phyloP scores from a whole-genome alignment of 2,329 filamentous ascomycete genomes.

The Akanthomyces dipterigenus region DNA sequence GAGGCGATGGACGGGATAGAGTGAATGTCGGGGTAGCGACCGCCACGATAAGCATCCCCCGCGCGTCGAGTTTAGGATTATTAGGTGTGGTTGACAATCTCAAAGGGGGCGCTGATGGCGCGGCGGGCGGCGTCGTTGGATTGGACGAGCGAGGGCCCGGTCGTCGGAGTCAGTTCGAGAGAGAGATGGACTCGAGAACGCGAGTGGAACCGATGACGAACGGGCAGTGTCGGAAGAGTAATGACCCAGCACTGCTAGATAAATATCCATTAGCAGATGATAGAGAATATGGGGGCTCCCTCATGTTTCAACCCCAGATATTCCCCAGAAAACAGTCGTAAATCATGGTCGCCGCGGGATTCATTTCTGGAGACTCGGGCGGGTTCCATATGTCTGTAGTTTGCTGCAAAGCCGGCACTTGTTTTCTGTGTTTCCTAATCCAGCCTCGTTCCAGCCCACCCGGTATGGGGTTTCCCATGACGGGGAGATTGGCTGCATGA shows the following conservation, averaged over 20 bases:
- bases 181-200: background rate
- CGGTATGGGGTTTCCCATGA: background rate
- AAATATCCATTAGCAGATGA: background rate
- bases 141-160: background rate
- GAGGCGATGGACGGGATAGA: background rate
- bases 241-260: background rate
- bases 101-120: background rate
- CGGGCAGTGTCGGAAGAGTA: background rate
- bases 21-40: background rate
- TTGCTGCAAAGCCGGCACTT: background rate
- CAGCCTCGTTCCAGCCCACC: background rate
- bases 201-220: background rate
- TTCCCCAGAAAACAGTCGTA: background rate
- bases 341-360: background rate
- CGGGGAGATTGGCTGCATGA: background rate
- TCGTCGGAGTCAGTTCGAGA: background rate
- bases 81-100: conserved; percentile 1
- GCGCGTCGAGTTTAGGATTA: background rate
- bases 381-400: background rate
- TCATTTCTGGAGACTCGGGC: background rate
- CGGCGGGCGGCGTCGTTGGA: background rate
- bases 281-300: background rate
- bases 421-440: background rate
- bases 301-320: background rate
- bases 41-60: background rate